These are phyloP conservation scores for Colletotrichum gigasporum DNA, from an alignment of 2,329 filamentous ascomycete species.

Conservation along the genomic window DNA sequence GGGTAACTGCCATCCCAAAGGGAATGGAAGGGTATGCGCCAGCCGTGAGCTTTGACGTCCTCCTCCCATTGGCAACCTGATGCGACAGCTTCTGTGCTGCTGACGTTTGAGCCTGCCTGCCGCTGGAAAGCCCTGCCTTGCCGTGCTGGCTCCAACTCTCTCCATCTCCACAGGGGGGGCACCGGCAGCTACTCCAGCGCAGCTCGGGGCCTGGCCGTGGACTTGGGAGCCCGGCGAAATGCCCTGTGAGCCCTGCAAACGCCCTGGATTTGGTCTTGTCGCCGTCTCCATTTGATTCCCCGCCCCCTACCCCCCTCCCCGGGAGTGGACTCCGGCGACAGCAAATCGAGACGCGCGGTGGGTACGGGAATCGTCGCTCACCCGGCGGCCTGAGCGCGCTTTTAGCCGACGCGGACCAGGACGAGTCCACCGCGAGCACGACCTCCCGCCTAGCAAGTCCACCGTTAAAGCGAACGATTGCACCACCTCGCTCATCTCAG, in stretches of 20 bases:
- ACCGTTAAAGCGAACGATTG: not conserved
- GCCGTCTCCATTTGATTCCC: not conserved
- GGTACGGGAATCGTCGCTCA: conserved; percentile 29
- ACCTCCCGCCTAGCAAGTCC: conserved; percentile 18
- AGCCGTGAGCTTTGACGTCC: too few species aligned
- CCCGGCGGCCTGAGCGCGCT: conserved; percentile 29
- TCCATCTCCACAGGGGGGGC: too few species aligned
- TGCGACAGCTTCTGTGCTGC: conserved; percentile 15
- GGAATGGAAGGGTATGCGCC: not conserved
- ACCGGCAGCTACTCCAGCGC: not conserved
- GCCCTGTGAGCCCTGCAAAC: conserved; percentile 2
- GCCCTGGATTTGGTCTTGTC: not conserved
- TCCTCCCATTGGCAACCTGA: conserved; percentile 3
- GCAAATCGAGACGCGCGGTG: not conserved
- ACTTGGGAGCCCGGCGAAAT: conserved; percentile 8
- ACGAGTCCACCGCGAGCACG: conserved; percentile 19
- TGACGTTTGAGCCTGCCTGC: conserved; percentile 18
- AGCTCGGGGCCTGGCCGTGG: conserved; percentile 11
- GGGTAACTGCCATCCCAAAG: conserved; percentile 31
- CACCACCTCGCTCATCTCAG: not conserved
- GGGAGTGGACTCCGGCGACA: not conserved
- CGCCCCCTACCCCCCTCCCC: not conserved
- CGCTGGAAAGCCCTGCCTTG: not conserved
- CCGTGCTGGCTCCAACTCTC: too few species aligned
- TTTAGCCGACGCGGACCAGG: not conserved